Conservation (phyloP, 164 flowering plant genomes). For the Magnolia sinica region DNA sequence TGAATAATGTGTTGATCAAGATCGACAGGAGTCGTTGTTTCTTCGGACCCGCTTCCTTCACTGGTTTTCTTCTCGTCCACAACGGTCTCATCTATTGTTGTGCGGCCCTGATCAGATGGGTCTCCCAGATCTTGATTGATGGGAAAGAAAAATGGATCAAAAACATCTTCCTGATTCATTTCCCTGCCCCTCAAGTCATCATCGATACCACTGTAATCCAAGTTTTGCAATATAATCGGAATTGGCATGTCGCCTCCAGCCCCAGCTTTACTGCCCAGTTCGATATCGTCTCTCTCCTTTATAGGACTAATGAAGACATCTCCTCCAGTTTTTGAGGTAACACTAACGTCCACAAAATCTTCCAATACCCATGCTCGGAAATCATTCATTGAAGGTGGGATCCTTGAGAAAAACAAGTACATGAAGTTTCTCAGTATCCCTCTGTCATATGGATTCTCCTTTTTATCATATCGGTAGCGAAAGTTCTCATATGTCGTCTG, state of each 20-base stretch:
- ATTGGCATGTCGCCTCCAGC: conserved; percentile 34
- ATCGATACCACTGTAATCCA: conserved; percentile 56
- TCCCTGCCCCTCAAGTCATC: conserved; percentile 43
- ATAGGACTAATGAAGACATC: conserved; percentile 18
- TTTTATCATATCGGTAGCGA: conserved; percentile 83
- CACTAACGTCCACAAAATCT: conserved; percentile 22
- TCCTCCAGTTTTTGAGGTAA: conserved; percentile 28
- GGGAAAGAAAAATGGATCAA: conserved; percentile 31
- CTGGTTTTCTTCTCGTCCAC: conserved; percentile 9
- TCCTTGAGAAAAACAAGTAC: conserved; percentile 48
- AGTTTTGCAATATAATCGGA: conserved; percentile 60
- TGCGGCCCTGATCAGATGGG: conserved; percentile 8
- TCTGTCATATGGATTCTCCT: conserved; percentile 69
- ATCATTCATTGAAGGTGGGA: conserved; percentile 62
- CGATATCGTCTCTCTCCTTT: conserved; percentile 66
- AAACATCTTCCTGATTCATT: conserved; percentile 29
- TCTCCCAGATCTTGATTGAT: conserved; percentile 22
- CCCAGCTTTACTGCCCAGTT: conserved; percentile 42
- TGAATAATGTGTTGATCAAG: not conserved
- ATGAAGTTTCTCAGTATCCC: conserved; percentile 50
- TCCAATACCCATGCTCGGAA: conserved; percentile 54
- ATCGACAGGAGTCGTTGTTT: not conserved
- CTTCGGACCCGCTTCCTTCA: conserved; percentile 6
- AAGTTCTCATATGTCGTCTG: conserved; percentile 98
- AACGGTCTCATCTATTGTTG: not conserved